Evolutionary conservation across 345 rosid species (phyloP).

Genomic region (Raphanus raphanistrum): DNA sequence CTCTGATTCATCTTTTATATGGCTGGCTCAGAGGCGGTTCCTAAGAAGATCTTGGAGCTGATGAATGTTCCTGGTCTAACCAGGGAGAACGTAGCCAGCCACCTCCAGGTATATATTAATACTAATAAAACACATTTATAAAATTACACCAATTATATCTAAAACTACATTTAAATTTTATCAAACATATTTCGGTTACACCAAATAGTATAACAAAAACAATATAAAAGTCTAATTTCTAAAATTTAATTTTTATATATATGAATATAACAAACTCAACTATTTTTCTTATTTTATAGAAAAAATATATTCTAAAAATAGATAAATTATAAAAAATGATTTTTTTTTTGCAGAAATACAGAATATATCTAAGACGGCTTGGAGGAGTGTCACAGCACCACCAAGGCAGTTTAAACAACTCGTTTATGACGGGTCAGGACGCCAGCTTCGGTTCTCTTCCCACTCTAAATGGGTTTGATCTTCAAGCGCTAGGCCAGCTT

Average conservation of each 20-base stretch:
- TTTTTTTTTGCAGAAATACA: background rate
- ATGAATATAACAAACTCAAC: no score
- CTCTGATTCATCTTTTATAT: background rate
- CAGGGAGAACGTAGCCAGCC: background rate
- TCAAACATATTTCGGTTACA: no score
- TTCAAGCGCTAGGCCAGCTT: background rate
- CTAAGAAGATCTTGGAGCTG: background rate
- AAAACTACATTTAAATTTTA: no score
- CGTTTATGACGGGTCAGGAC: background rate
- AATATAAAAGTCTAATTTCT: no score
- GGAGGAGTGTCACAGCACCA: background rate
- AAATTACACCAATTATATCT: no score
- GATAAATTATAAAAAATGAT: no score
- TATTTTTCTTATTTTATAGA: no score
- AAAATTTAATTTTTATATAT: no score
- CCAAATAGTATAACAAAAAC: no score
- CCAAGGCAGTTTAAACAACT: background rate
- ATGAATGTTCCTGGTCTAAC: background rate
- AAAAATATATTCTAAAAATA: no score
- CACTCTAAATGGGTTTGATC: background rate
- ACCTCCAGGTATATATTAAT: background rate
- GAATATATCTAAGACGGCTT: background rate
- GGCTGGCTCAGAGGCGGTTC: background rate
- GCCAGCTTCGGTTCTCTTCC: background rate
- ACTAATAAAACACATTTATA: no score